phyloP scores from a whole-genome alignment of 1,139 yeast genomes.

The Keqinozyma sinolaborantium region DNA sequence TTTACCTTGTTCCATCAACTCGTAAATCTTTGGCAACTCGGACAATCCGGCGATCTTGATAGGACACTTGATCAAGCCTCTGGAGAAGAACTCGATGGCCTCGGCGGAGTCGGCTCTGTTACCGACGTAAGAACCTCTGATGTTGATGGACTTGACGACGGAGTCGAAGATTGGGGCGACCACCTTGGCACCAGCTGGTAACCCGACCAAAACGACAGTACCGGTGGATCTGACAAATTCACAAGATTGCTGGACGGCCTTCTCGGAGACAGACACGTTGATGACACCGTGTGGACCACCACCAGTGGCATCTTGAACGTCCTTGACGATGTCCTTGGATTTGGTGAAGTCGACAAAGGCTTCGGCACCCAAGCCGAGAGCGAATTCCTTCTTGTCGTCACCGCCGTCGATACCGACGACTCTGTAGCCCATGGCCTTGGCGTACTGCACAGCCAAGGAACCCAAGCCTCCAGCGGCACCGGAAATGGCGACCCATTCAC shows the following conservation, averaged over 20 bases:
- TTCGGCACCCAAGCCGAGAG: conserved; percentile 63
- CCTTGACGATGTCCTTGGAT: conserved; percentile 54
- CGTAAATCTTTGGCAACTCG: conserved; percentile 58
- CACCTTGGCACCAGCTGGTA: conserved; percentile 71
- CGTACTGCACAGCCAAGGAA: conserved; percentile 71
- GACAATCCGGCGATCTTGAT: conserved; percentile 69
- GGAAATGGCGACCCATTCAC: conserved; percentile 74
- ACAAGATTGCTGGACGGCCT: conserved; percentile 61
- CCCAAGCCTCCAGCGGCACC: conserved; percentile 85
- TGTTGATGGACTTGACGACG: conserved; percentile 60
- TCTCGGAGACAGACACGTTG: conserved; percentile 69
- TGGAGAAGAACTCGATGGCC: conserved; percentile 67
- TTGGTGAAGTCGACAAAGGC: conserved; percentile 60
- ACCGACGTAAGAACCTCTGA: conserved; percentile 75
- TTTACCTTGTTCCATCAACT: conserved; percentile 67
- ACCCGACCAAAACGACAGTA: conserved; percentile 69
- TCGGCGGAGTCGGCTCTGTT: conserved; percentile 78
- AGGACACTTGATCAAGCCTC: conserved; percentile 70
- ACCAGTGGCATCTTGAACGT: conserved; percentile 54
- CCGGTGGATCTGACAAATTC: conserved; percentile 67
- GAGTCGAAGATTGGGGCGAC: conserved; percentile 61
- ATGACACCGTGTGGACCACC: conserved; percentile 82
- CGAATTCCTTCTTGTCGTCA: conserved; percentile 57
- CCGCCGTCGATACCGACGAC: conserved; percentile 78
- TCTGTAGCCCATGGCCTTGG: conserved; percentile 71